These are phyloP conservation scores for Nannochloropsis salina DNA, from an alignment of 108 stramenopile species.

Conservation along the genomic window DNA sequence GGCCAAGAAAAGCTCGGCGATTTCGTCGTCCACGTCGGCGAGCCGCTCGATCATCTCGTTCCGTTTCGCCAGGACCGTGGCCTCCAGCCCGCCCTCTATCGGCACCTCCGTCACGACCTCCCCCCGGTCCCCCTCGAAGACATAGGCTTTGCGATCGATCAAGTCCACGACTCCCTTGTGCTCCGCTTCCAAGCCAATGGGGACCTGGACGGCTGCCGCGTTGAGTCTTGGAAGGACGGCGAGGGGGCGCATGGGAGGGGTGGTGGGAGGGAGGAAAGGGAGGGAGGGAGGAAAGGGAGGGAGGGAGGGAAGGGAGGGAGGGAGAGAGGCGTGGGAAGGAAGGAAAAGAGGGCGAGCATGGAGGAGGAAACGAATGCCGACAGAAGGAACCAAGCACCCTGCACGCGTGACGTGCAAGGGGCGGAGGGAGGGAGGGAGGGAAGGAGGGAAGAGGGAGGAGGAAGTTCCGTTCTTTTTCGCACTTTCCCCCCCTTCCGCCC, in stretches of 20 bases:
- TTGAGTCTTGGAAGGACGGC: slow-evolving; percentile 61
- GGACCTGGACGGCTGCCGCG: slow-evolving; percentile 92
- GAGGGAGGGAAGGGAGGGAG: too few relatives aligned
- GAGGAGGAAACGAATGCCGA: too few relatives aligned
- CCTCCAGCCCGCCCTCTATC: slow-evolving; percentile 71
- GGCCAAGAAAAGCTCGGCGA: slow-evolving; percentile 90
- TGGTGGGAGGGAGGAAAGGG: background rate
- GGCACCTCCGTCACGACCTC: slow-evolving; percentile 63
- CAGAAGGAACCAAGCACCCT: too few relatives aligned
- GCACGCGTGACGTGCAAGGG: too few relatives aligned
- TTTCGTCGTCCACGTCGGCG: slow-evolving; percentile 93
- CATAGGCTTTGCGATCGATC: slow-evolving; percentile 60
- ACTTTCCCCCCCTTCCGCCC: too few relatives aligned
- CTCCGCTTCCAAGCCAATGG: slow-evolving; percentile 83
- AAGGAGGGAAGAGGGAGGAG: too few relatives aligned
- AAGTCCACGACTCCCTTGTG: slow-evolving; percentile 92
- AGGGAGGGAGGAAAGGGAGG: too few relatives aligned
- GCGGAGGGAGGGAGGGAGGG: too few relatives aligned
- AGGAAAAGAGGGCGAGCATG: too few relatives aligned
- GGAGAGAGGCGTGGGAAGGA: too few relatives aligned
- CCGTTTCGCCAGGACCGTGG: slow-evolving; percentile 66
- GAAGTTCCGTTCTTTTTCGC: too few relatives aligned
- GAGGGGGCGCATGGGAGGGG: background rate
- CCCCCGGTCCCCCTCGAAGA: slow-evolving; percentile 83
- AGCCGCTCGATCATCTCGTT: slow-evolving; percentile 79